Evolutionary conservation across 768 basidiomycete genomes (phyloP).

Genomic region (Lentinula sp.): DNA sequence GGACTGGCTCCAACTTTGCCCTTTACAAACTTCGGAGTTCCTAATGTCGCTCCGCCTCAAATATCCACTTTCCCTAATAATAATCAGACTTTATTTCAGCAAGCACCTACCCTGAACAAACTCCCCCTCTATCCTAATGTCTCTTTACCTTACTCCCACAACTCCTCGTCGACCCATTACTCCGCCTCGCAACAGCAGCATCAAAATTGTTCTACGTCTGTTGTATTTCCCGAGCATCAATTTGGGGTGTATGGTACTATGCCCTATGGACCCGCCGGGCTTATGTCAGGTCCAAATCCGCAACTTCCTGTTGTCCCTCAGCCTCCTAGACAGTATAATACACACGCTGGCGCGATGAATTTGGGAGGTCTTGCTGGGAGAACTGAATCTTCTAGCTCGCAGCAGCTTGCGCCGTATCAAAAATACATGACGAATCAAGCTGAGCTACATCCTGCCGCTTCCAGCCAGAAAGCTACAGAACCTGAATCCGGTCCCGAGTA

Average conservation of each 20-base stretch:
- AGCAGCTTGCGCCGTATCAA: background rate
- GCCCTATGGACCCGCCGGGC: too few species aligned
- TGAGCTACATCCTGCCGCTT: too few species aligned
- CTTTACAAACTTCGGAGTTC: background rate
- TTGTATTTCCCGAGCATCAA: too few species aligned
- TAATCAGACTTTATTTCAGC: too few species aligned
- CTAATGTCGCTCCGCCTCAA: too few species aligned
- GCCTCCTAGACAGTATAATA: background rate
- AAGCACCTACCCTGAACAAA: background rate
- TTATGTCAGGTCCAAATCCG: too few species aligned
- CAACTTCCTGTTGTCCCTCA: background rate
- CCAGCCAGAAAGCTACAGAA: too few species aligned
- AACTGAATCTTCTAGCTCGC: background rate
- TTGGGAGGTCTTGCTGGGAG: background rate
- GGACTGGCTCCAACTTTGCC: too few species aligned
- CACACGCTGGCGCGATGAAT: background rate
- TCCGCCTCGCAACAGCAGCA: background rate
- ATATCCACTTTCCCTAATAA: too few species aligned
- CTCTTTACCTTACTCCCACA: background rate
- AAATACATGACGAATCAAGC: background rate
- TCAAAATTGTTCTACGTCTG: background rate
- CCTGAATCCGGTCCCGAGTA: too few species aligned
- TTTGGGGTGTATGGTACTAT: too few species aligned
- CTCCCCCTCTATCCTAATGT: background rate
- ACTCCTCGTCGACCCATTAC: background rate